phyloP scores from a whole-genome alignment of 805 yeast genomes.

The Nakazawaea laoshanensis region DNA sequence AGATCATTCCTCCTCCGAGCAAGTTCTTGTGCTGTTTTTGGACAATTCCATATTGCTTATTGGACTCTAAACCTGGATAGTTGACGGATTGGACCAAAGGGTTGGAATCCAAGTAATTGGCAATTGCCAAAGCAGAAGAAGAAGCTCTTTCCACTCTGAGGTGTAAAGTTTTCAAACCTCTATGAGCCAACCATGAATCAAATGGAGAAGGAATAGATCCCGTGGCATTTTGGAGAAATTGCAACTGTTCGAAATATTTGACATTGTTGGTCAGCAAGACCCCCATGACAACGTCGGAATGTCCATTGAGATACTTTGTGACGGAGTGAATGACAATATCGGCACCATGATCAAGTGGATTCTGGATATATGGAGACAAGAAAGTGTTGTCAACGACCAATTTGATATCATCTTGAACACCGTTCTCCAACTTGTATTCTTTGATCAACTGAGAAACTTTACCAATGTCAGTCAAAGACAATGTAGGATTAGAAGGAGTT shows the following conservation, averaged over 20 bases:
- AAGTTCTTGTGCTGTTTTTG: constrained; percentile 71
- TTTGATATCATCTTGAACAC: constrained; percentile 41
- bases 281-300: constrained; percentile 87
- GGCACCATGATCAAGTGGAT: constrained; percentile 78
- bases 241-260: constrained; percentile 49
- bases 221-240: constrained; percentile 79
- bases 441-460: constrained; percentile 50
- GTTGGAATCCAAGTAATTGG: constrained; percentile 48
- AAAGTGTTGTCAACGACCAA: constrained; percentile 86
- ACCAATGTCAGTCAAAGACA: constrained; percentile 67
- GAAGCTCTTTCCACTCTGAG: constrained; percentile 70
- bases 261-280: constrained; percentile 64
- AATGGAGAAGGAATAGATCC: constrained; percentile 89
- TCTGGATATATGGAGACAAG: constrained; percentile 79
- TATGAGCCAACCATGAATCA: constrained; percentile 88
- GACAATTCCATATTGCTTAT: constrained; percentile 56
- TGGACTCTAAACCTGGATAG: constrained; percentile 75
- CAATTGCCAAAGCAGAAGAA: constrained; percentile 55
- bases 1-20: constrained; percentile 88
- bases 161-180: constrained; percentile 84
- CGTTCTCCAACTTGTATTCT: constrained; percentile 23
- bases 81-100: constrained; percentile 57
- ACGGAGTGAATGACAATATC: constrained; percentile 85
- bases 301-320: constrained; percentile 87
- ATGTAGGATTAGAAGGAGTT: constrained; percentile 84